Evolutionary conservation across 805 yeast species (phyloP), one percentile per base, ranked within the genome.

Genomic region (Starmerella davenportii): DNA sequence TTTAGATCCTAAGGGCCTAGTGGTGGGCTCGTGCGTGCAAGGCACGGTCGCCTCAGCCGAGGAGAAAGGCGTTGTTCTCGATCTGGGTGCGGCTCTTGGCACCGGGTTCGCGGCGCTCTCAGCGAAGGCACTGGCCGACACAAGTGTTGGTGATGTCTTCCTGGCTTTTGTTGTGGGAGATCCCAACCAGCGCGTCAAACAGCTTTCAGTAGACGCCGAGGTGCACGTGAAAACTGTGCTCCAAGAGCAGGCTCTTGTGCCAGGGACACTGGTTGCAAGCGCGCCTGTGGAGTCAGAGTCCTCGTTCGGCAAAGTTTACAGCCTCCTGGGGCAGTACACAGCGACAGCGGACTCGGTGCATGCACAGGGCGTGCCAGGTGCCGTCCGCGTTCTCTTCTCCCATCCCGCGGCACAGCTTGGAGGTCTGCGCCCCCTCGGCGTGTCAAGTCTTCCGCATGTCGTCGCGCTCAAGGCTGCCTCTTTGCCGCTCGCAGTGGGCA

Each of bases 41-140:
- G 85, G 74, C 19, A 65, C 80, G 2, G 73, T 90, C 18, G 68
- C 65, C 44, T 76, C 92, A 35, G 59, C 80, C 19, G 96, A 90
- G 65, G 99, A 90, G 55, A 95, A 82, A 55, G 98, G 98, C 59
- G 69, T 74, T 19, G 70, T 80, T 40, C 59, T 87, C 32, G 77
- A 76, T 48, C 56, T 78, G 30, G 95, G 95, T 25, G 38, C 29
- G 15, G 19, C 33, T 3, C 18, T 33, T 14, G 69, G 65, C 4
- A 41, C 68, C 7, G 50, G 50, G 1, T 61, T 72, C 21, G 94
- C 93, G 1, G 85, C 87, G 57, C 62, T 85, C 35, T 68, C 92
- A 1, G 74, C 70, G 46, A 77, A 76, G 47, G 87, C 77, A 41
- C 58, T 61, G 9, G 43, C 60, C 5, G 65, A 60, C 16, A 35